Conservation (phyloP, 345 rosid species). For the Salix viminalis region DNA sequence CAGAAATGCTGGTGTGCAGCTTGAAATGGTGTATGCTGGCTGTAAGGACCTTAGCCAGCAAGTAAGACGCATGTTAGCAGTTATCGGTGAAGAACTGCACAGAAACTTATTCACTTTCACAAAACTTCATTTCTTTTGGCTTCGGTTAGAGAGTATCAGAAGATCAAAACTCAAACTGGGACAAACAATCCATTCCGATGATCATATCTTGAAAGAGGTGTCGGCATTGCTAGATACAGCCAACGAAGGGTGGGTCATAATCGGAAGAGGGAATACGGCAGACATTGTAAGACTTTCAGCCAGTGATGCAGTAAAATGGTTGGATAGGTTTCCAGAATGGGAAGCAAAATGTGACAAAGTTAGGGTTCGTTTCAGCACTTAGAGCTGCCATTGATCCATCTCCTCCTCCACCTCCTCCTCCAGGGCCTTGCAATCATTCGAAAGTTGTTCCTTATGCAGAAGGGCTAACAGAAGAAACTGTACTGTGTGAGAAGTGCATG, state of each 20-base stretch:
- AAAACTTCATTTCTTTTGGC: conserved; percentile 56
- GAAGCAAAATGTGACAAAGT: conserved; percentile 37
- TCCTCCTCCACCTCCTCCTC: not conserved
- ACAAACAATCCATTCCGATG: conserved; percentile 31
- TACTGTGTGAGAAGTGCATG: conserved; percentile 56
- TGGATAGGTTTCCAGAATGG: conserved; percentile 45
- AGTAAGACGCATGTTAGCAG: conserved; percentile 19
- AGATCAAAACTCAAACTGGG: conserved; percentile 41
- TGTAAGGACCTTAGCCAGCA: conserved; percentile 27
- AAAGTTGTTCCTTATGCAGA: conserved; percentile 38
- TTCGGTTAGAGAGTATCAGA: conserved; percentile 58
- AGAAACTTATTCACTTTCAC: conserved; percentile 29
- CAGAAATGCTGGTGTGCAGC: conserved; percentile 36
- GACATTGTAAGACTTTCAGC: conserved; percentile 38
- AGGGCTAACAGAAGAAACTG: conserved; percentile 22
- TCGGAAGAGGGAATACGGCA: conserved; percentile 45
- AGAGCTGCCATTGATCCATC: conserved; percentile 38
- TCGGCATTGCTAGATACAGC: conserved; percentile 40
- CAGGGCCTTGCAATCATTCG: conserved; percentile 40
- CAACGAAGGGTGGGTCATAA: conserved; percentile 54
- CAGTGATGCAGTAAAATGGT: conserved; percentile 31
- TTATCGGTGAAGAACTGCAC: conserved; percentile 32
- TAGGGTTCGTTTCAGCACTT: conserved; percentile 50
- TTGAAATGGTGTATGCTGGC: conserved; percentile 54
- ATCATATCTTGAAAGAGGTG: conserved; percentile 43